Evolutionary conservation across 202 grass and related monocot genomes (phyloP).

Genomic region (Elaeis oleifera): DNA sequence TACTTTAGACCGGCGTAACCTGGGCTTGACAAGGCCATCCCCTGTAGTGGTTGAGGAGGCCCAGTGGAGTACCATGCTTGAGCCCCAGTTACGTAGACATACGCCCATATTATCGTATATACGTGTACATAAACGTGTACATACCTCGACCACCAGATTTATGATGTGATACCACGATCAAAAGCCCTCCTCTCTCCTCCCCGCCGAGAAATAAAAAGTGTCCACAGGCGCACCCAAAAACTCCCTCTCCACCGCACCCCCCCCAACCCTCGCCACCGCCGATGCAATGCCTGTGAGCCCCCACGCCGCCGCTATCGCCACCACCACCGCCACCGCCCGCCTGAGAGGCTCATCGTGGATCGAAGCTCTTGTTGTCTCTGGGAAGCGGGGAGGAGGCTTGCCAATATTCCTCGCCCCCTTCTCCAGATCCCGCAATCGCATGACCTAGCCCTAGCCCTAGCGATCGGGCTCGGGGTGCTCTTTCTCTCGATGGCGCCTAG

Average conservation of each 20-base stretch:
- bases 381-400: slow-evolving; percentile 5
- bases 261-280: slow-evolving; percentile 8
- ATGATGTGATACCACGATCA: too few relatives aligned
- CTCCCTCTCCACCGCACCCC: background rate
- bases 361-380: background rate
- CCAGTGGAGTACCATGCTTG: too few relatives aligned
- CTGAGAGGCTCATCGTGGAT: background rate
- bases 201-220: too few relatives aligned
- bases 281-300: slow-evolving; percentile 12
- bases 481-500: slow-evolving; percentile 61
- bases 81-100: too few relatives aligned
- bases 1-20: too few relatives aligned
- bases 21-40: too few relatives aligned
- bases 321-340: slow-evolving; percentile 5
- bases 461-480: slow-evolving; percentile 15
- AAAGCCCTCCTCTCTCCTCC: too few relatives aligned
- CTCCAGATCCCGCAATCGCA: background rate
- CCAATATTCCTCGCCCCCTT: background rate
- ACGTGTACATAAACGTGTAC: too few relatives aligned
- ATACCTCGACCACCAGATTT: too few relatives aligned
- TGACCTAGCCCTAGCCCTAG: slow-evolving; percentile 11
- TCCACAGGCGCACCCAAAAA: too few relatives aligned
- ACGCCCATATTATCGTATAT: too few relatives aligned
- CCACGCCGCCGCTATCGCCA: slow-evolving; percentile 10
- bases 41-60: too few relatives aligned